A percentile compares a stretch with the other conserved stretches of the same genome.
phyloP scores from a whole-genome alignment of 345 rosid genomes.

The Carallia pectinifolia region DNA sequence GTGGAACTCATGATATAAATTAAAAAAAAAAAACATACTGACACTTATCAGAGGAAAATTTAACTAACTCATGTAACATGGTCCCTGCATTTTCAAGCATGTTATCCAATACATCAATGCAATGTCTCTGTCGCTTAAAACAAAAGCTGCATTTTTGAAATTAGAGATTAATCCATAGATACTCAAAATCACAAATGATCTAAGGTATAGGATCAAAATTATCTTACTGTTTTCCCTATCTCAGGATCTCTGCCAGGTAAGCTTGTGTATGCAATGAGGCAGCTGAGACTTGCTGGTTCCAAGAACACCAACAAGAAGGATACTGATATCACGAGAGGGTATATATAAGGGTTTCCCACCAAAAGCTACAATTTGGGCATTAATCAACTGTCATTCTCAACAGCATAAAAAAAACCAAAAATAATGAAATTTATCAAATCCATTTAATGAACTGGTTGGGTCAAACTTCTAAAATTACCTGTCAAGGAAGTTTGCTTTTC shows the following conservation, averaged over 20 bases:
- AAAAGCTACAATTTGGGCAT: constrained; percentile 59
- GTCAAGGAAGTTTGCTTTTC: constrained; percentile 90
- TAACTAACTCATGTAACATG: constrained; percentile 80
- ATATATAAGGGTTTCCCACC: constrained; percentile 86
- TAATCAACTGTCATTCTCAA: constrained; percentile 19
- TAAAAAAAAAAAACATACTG: background rate
- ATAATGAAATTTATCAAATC: background rate
- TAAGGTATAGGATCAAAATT: constrained; percentile 1
- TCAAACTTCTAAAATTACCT: constrained; percentile 39
- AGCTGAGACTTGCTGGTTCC: constrained; percentile 97
- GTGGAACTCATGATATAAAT: background rate
- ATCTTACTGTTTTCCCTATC: constrained; percentile 87
- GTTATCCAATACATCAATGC: constrained; percentile 95
- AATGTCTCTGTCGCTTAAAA: constrained; percentile 84
- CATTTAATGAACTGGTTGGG: background rate
- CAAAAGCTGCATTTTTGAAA: constrained; percentile 97
- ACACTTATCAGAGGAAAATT: constrained; percentile 6
- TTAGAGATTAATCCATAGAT: constrained; percentile 30
- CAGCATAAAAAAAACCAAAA: background rate
- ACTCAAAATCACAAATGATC: constrained; percentile 6
- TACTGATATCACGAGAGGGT: constrained; percentile 77
- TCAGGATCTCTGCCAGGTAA: constrained; percentile 88
- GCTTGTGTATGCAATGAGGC: constrained; percentile 93
- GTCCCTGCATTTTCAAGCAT: constrained; percentile 97
- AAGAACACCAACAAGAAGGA: constrained; percentile 97